A percentile compares a stretch with the other conserved stretches of the same genome.
Evolutionary conservation across 1,284 basidiomycete genomes (phyloP).

Genomic region (Meripilus lineatus): DNA sequence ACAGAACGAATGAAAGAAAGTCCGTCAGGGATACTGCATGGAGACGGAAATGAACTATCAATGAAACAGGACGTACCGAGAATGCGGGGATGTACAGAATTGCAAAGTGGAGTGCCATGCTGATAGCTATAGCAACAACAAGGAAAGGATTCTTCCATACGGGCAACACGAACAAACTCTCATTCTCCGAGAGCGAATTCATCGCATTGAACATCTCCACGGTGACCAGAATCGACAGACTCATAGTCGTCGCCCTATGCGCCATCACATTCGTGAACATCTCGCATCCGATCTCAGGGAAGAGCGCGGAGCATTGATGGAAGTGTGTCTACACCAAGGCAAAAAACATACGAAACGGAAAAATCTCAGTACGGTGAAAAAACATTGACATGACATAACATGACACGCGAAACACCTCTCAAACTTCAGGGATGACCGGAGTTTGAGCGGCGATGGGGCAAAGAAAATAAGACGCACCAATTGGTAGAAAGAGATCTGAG

Average conservation of each 20-base stretch:
- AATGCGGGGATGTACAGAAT: conserved; percentile 97
- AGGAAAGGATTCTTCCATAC: conserved; percentile 94
- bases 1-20: neutral
- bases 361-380: neutral
- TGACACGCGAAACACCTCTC: too few relatives aligned
- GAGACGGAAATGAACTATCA: neutral
- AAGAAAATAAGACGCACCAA: conserved; percentile 67
- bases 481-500: conserved; percentile 91
- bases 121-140: conserved; percentile 81
- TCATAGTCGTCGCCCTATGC: conserved; percentile 91
- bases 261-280: conserved; percentile 90
- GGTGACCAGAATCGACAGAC: conserved; percentile 88
- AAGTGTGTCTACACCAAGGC: conserved; percentile 82
- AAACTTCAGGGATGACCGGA: neutral
- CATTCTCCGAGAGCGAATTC: conserved; percentile 98
- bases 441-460: too few relatives aligned
- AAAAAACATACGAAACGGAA: neutral
- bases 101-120: conserved; percentile 89
- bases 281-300: conserved; percentile 87
- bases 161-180: conserved; percentile 84
- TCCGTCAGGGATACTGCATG: neutral
- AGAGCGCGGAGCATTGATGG: conserved; percentile 80
- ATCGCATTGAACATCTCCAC: conserved; percentile 99
- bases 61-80: conserved; percentile 53
- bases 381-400: neutral